phyloP scores from a whole-genome alignment of 2,329 filamentous ascomycete genomes.

The Podosphaera xanthii region DNA sequence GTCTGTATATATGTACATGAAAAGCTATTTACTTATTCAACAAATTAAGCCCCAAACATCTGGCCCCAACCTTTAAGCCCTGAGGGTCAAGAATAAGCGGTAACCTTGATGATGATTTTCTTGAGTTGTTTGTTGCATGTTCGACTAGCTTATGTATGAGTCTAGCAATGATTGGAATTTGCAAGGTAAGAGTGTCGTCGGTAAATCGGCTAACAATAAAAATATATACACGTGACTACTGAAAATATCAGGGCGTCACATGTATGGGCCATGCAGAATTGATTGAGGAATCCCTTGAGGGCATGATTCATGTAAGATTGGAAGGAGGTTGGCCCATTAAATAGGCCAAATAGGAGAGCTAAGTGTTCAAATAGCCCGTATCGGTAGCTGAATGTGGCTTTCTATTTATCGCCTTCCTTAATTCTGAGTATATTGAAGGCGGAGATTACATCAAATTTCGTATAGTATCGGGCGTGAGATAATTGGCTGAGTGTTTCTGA shows the following conservation, averaged over 20 bases:
- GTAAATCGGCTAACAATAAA: too few species aligned
- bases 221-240: too few species aligned
- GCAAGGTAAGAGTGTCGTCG: too few species aligned
- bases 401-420: background rate
- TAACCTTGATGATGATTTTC: background rate
- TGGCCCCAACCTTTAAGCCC: too few species aligned
- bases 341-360: constrained; percentile 1
- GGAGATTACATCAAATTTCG: background rate
- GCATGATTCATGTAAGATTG: background rate
- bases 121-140: background rate
- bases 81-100: background rate
- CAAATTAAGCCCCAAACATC: too few species aligned
- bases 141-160: too few species aligned
- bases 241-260: too few species aligned
- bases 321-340: background rate
- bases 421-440: constrained; percentile 1
- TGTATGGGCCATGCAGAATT: too few species aligned
- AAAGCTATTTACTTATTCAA: too few species aligned
- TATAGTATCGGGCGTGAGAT: background rate
- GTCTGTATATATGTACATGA: too few species aligned
- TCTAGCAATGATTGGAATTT: too few species aligned
- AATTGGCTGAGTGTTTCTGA: background rate
- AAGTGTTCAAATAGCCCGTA: background rate
- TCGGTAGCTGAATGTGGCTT: background rate
- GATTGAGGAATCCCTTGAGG: background rate